Evolutionary conservation across 2,329 filamentous ascomycete species (phyloP), one percentile per base, ranked within the genome.

Genomic region (Lecanicillium sp.): DNA sequence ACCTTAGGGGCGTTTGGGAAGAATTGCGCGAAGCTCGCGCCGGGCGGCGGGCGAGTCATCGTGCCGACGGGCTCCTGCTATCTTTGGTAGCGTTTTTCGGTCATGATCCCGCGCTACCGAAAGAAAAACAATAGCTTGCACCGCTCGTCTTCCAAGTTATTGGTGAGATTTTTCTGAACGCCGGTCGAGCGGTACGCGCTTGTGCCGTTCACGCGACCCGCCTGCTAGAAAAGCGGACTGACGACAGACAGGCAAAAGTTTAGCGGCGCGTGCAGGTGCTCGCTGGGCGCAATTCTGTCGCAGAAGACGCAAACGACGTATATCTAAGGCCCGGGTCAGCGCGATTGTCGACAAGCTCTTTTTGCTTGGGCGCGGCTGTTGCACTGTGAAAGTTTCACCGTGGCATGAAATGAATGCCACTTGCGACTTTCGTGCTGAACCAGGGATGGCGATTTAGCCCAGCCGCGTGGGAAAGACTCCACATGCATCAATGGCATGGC

Each of bases 1-100:
- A 72, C 69, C 60, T 72, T 79, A 51, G 85, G 84, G 57, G 84
- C 85, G 59, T 82, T 79, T 51, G 84, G 84, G 64, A 88, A 89
- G 74, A 87, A 92, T 67, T 88, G 80, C 66, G 83, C 84, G 73
- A 88, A 89, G 68, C 81, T 81, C 69, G 83, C 81, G 63, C 71
- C 70, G 46, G 75, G 72, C 56, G 80, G 73, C 60, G 81, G 77
- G 71, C 84, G 86, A 79, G 86, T 86, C 83, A 85, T 86, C 68
- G 68, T 80, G 71, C 64, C 58, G 58, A 61, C 62, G 59, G 58
- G 62, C 61, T 62, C 62, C 61, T 65, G 66, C 64, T 69, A 70
- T 66, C 65, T 64, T 59, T 65, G 59, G 65, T 61, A 58, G 66
- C 67, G 66, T 65, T 62, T 64, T 66, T 65, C 66, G 57, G 69